Evolutionary conservation across 768 basidiomycete genomes (phyloP), one percentile per base, ranked within the genome.

Genomic region (Lactifluus rugatus): DNA sequence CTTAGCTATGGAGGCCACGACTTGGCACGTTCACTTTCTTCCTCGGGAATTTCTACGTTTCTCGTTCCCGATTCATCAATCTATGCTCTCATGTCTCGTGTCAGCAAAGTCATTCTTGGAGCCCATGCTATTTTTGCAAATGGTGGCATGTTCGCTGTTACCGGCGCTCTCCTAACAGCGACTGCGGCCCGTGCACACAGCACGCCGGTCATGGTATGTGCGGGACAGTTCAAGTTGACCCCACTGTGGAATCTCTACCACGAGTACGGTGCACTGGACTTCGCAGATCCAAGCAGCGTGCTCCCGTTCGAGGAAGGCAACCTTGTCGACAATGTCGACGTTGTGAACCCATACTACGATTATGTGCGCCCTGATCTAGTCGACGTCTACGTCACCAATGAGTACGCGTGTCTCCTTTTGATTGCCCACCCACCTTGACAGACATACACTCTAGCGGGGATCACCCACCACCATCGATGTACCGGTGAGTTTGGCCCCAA

Each of bases 51-150:
- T 62, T 91, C 91, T 6, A 95, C 93, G n/a, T 89, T 97, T 69
- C 86, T 99, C 48, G 86, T 98, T 52, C 95, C 96, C 42, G 95
- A 98, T 71, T 93, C 92, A 8, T 93, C 93, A 25, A 85, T 97
- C 69, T 95, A 89, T 68, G 92, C 93, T 11, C 80, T 99, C 62
- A 91, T 98, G 84, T 95, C 96, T 5, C 84, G 95, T 59, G 89
- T 95, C 60, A 95, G 93, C 75, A 99, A 99, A 72, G 87, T 98
- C 64, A 83, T 99, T 58, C 78, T 99, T 47, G 92, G 93, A 28
- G 88, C 93, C 11, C 95, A 97, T 71, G 85, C 89, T n/a, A 87
- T 98, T 66, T 84, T 96, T 50, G 94, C 95, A 25, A 95, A 97
- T 67, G 96, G 96, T 14, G 93, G 94, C 14, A 87, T 97, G 80